These are phyloP conservation scores for Pythium sp. DNA, from an alignment of 352 stramenopile species.

Conservation along the genomic window DNA sequence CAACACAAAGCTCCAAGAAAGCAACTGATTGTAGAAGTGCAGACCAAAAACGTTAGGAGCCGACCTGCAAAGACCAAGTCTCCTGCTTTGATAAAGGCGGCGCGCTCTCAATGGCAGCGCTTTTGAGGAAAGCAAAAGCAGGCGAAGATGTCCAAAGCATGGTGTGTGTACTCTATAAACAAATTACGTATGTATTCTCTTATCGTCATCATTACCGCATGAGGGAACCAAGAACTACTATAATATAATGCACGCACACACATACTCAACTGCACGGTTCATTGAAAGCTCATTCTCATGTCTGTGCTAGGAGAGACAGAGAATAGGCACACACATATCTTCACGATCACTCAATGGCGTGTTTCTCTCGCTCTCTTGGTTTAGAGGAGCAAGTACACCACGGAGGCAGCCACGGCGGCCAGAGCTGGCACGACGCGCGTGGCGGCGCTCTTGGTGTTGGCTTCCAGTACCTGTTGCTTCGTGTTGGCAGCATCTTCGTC, in stretches of 20 bases:
- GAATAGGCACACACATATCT: constrained; percentile 6
- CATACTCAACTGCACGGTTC: constrained; percentile 13
- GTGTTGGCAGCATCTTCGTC: constrained; percentile 10
- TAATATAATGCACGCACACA: constrained; percentile 18
- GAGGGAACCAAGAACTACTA: constrained; percentile 10
- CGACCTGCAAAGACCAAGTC: not conserved
- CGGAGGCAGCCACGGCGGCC: constrained; percentile 30
- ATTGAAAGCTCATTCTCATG: constrained; percentile 11
- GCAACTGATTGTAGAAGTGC: not conserved
- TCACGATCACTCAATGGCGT: constrained; percentile 1
- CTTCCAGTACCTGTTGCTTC: constrained; percentile 26
- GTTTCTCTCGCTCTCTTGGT: not conserved
- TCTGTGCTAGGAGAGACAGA: not conserved
- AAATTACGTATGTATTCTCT: constrained; percentile 14
- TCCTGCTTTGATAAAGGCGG: not conserved
- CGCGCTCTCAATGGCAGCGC: not conserved
- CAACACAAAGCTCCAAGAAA: too few species aligned
- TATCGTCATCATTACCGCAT: constrained; percentile 2
- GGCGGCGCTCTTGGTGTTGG: constrained; percentile 39
- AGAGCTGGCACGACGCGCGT: constrained; percentile 26
- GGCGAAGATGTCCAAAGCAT: not conserved
- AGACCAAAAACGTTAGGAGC: not conserved
- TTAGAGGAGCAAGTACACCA: constrained; percentile 50
- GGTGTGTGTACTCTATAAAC: constrained; percentile 14
- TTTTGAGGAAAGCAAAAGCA: not conserved